These are phyloP conservation scores for Aquanectria penicillioides DNA, from an alignment of 2,329 filamentous ascomycete species.

Conservation along the genomic window DNA sequence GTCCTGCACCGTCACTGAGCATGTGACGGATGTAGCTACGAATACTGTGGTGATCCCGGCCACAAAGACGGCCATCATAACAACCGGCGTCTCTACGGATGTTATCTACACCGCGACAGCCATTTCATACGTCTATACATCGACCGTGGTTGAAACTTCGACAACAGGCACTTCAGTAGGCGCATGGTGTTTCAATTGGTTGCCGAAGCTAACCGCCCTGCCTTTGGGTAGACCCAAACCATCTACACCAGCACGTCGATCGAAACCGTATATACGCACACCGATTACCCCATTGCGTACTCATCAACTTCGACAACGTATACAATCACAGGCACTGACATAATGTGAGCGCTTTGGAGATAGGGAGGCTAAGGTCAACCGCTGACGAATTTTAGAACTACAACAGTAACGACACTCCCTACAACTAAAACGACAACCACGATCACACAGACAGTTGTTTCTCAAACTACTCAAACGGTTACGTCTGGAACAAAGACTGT, in stretches of 20 bases:
- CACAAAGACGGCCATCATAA: neutral
- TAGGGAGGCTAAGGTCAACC: neutral
- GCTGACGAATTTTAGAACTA: neutral
- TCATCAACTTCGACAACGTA: neutral
- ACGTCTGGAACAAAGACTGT: neutral
- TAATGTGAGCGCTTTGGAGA: neutral
- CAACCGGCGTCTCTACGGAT: neutral
- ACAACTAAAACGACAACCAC: neutral
- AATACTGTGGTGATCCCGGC: neutral
- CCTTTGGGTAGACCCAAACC: neutral
- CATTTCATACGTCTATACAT: neutral
- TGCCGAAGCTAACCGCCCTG: no score
- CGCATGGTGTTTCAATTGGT: no score
- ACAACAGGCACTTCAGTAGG: neutral
- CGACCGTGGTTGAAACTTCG: neutral
- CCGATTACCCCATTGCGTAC: neutral
- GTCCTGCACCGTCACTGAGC: neutral
- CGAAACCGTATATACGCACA: neutral
- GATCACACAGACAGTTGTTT: neutral
- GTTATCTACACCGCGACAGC: neutral
- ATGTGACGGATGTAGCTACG: neutral
- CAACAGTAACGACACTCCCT: neutral
- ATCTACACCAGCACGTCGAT: neutral
- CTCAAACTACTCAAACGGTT: neutral
- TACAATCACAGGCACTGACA: neutral